Percentiles rank a stretch among this genome's conserved stretches.
Evolutionary conservation across 2,329 filamentous ascomycete genomes (phyloP).

Genomic region (Scytalidium lignicola): DNA sequence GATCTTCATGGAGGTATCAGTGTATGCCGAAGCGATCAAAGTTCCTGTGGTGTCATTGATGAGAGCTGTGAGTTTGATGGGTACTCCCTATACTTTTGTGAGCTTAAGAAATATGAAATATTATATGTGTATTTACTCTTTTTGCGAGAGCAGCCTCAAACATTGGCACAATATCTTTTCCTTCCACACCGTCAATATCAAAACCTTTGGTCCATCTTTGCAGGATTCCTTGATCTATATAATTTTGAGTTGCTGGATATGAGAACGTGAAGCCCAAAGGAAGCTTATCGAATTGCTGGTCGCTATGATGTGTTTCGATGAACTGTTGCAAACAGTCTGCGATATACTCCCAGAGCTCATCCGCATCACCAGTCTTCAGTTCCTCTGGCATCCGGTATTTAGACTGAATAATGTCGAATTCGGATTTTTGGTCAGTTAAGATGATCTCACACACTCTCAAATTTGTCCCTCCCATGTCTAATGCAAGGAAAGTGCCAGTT

Average conservation of each 20-base stretch:
- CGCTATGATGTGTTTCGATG: conserved; percentile 76
- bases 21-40: conserved; percentile 93
- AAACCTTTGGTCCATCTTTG: conserved; percentile 98
- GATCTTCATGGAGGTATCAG: conserved; percentile 87
- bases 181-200: conserved; percentile 88
- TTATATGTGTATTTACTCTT: conserved; percentile 43
- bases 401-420: conserved; percentile 92
- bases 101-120: conserved; percentile 8
- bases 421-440: conserved; percentile 78
- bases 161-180: conserved; percentile 82
- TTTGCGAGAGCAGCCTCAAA: conserved; percentile 73
- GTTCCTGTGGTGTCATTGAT: conserved; percentile 99
- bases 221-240: conserved; percentile 86
- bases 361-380: conserved; percentile 76
- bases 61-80: conserved; percentile 86
- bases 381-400: conserved; percentile 95
- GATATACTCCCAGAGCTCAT: conserved; percentile 93
- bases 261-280: conserved; percentile 95
- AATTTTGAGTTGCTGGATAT: conserved; percentile 88
- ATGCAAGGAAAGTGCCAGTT: conserved; percentile 78
- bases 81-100: conserved; percentile 59
- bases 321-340: conserved; percentile 90
- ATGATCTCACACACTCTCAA: conserved; percentile 91
- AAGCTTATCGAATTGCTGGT: conserved; percentile 57
- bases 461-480: conserved; percentile 97